Evolutionary conservation across 805 yeast genomes (phyloP), one percentile per base, ranked within the genome.

Genomic region (Candida sithepensis): DNA sequence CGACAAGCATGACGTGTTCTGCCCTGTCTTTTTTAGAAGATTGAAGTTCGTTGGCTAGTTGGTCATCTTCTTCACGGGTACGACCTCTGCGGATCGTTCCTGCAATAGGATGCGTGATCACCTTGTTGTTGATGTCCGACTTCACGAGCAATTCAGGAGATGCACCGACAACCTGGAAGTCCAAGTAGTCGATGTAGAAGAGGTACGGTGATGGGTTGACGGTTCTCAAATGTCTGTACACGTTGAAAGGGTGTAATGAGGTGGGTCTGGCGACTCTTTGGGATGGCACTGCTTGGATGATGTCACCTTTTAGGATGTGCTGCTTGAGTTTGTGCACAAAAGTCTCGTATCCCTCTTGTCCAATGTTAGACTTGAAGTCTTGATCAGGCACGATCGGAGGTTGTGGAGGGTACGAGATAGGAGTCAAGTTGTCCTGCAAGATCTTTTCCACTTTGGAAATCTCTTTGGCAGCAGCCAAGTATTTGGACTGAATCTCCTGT

Each of bases 1-100:
- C 99, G 18, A 94, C 99, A 67, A 94, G 80, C 99, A 94, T 94
- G 47, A 94, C 94, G 67, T 94, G 99, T 69, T 94, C 99, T 1
- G 99, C 97, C 42, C 97, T 80, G 67, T 94, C 99, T 63, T 94
- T 94, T 54, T 84, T 70, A 14, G 96, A 86, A 9, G 83, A 69
- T 59, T 87, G 75, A 55, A 94, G 77, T 47, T 81, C 79, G 14
- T 74, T 73, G 2, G 98, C 97, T 45, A 90, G 75, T 51, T 69
- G 70, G 63, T 91, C 96, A 60, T 94, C 99, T 66, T 94, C 98
- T 59, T 89, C 96, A 21, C 83, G 72, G 9, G 98, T 89, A 57
- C 80, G 78, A 43, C 99, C 99, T 61, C 99, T 81, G 56, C 73
- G 79, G 49, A 94, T 85, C 2, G 99, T 94, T 44, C 99, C 99